These are phyloP conservation scores for Neurospora pannonica DNA, from an alignment of 495 filamentous ascomycete species.

Conservation along the genomic window DNA sequence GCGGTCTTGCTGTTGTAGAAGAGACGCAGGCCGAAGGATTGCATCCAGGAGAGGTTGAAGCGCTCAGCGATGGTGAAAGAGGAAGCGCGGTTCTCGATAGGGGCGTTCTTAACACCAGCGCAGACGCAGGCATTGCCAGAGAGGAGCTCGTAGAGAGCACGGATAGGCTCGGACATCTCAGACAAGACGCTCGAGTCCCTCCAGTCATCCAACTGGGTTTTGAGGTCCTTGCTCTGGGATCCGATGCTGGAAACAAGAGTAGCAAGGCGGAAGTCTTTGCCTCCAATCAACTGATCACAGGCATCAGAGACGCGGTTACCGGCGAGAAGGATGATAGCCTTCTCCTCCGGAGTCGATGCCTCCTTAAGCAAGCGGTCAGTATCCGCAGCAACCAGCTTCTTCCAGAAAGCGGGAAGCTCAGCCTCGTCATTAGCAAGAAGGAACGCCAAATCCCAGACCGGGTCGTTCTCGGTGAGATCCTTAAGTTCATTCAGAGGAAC, in stretches of 20 bases:
- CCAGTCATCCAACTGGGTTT: conserved; percentile 75
- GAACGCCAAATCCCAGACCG: conserved; percentile 67
- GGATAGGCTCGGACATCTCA: conserved; percentile 76
- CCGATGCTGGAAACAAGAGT: conserved; percentile 75
- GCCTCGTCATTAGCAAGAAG: conserved; percentile 73
- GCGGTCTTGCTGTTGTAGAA: conserved; percentile 57
- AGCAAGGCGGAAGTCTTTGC: conserved; percentile 68
- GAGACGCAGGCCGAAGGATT: conserved; percentile 80
- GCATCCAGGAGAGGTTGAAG: conserved; percentile 84
- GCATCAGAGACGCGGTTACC: conserved; percentile 70
- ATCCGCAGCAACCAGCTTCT: conserved; percentile 48
- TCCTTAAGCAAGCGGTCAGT: conserved; percentile 42
- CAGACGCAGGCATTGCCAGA: conserved; percentile 76
- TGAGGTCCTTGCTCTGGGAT: conserved; percentile 57
- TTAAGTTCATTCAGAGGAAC: conserved; percentile 12
- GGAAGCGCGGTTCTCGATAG: conserved; percentile 63
- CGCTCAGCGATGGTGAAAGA: conserved; percentile 69
- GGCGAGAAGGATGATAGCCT: conserved; percentile 70
- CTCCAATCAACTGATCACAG: conserved; percentile 63
- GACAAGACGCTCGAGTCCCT: conserved; percentile 66
- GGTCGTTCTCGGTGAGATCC: conserved; percentile 44
- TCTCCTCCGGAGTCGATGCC: conserved; percentile 59
- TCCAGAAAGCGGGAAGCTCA: conserved; percentile 51
- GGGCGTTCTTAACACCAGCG: conserved; percentile 60
- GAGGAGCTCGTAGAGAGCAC: conserved; percentile 81